Conservation (phyloP, 176 grass and related monocot genomes). For the Oryza glumipatula region DNA sequence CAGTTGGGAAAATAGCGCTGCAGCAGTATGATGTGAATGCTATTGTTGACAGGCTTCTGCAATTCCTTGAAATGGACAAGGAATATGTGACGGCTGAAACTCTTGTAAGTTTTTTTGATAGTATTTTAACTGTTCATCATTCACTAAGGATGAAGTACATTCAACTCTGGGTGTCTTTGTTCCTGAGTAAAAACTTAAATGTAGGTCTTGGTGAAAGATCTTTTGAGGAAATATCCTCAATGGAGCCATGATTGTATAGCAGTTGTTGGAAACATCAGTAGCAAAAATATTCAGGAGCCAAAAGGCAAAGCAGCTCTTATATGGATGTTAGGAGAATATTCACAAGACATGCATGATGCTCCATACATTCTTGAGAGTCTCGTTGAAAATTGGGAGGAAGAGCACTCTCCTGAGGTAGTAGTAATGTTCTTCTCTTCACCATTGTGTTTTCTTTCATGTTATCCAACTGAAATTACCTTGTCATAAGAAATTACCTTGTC, state of each 20-base stretch:
- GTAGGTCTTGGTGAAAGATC: conserved; percentile 97
- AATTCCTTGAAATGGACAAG: conserved; percentile 99
- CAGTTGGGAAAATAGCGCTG: conserved; percentile 98
- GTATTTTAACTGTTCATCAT: conserved; percentile 22
- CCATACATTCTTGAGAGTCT: conserved; percentile 92
- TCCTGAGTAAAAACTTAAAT: conserved; percentile 35
- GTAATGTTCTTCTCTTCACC: conserved; percentile 9
- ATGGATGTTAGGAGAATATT: conserved; percentile 99
- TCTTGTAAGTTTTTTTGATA: conserved; percentile 60
- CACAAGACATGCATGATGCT: conserved; percentile 95
- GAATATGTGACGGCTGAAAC: conserved; percentile 99
- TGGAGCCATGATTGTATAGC: conserved; percentile 99
- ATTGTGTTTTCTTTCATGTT: conserved; percentile 14
- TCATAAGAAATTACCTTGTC: conserved; percentile 8
- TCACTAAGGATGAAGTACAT: not conserved
- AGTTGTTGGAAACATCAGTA: conserved; percentile 99
- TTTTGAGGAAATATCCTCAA: conserved; percentile 97
- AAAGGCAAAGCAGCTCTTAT: conserved; percentile 97
- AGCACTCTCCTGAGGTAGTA: conserved; percentile 84
- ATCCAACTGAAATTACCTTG: conserved; percentile 12
- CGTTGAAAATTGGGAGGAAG: conserved; percentile 94
- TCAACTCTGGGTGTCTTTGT: conserved; percentile 21
- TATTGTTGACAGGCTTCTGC: conserved; percentile 97
- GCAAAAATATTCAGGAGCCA: conserved; percentile 97
- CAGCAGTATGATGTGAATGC: conserved; percentile 99